These are phyloP conservation scores for Phalaenopsis aphrodite DNA, from an alignment of 106 monocot species.

Conservation along the genomic window DNA sequence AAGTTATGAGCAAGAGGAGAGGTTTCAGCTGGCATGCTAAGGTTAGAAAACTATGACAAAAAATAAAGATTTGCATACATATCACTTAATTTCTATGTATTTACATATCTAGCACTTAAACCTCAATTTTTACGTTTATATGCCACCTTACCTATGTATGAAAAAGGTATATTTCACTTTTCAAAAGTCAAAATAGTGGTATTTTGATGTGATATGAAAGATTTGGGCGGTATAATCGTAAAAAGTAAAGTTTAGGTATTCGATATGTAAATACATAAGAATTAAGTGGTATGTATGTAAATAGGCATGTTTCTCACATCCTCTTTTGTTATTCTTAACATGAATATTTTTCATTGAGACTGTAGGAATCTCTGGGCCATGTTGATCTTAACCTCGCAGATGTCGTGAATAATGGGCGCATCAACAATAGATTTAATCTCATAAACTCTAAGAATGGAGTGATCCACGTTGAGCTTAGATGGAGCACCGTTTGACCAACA, in stretches of 20 bases:
- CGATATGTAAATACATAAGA: too few species aligned
- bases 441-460: slow-evolving; percentile 75
- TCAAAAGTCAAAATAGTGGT: too few species aligned
- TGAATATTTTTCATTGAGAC: background rate
- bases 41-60: slow-evolving; percentile 15
- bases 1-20: slow-evolving; percentile 64
- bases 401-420: slow-evolving; percentile 71
- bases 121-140: too few species aligned
- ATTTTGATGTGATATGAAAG: too few species aligned
- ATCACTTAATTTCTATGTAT: too few species aligned
- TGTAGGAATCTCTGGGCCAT: slow-evolving; percentile 67
- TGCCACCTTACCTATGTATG: too few species aligned
- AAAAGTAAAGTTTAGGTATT: too few species aligned
- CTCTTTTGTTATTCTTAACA: background rate
- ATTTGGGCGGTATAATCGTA: too few species aligned
- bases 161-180: too few species aligned
- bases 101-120: too few species aligned
- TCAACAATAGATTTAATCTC: slow-evolving; percentile 68
- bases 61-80: background rate
- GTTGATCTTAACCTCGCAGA: slow-evolving; percentile 63
- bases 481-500: slow-evolving; percentile 39
- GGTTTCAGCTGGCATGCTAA: slow-evolving; percentile 33
- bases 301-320: background rate
- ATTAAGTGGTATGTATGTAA: too few species aligned
- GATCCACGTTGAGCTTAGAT: slow-evolving; percentile 64